Evolutionary conservation across 768 basidiomycete species (phyloP).

Genomic region (Leccinum variicolor): DNA sequence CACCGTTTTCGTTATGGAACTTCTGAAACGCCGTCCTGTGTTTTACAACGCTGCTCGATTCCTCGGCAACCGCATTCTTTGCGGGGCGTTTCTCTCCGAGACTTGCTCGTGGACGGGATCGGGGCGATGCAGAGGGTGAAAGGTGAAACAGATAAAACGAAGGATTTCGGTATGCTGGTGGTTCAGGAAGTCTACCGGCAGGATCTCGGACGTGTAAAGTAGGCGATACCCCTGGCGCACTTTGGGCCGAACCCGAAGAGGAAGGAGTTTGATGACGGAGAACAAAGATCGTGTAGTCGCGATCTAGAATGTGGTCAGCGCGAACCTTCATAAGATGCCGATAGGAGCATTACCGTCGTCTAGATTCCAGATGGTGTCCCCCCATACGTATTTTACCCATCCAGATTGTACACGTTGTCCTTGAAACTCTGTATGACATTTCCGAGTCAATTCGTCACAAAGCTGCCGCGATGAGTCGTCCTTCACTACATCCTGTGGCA

Average conservation of each 20-base stretch:
- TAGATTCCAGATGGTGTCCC: conserved; percentile 75
- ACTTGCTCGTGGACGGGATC: conserved; percentile 33
- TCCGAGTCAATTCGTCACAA: conserved; percentile 69
- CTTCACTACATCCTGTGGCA: conserved; percentile 44
- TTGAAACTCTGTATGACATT: conserved; percentile 54
- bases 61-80: conserved; percentile 22
- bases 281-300: conserved; percentile 84
- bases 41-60: conserved; percentile 51
- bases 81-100: conserved; percentile 40
- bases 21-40: conserved; percentile 76
- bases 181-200: conserved; percentile 50
- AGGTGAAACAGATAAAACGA: conserved; percentile 64
- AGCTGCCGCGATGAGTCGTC: conserved; percentile 63
- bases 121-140: conserved; percentile 26
- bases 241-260: conserved; percentile 20
- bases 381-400: conserved; percentile 87
- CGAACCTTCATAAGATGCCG: not conserved
- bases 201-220: conserved; percentile 68
- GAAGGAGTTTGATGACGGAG: conserved; percentile 58
- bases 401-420: conserved; percentile 66
- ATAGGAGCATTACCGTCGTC: conserved; percentile 67
- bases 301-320: conserved; percentile 42
- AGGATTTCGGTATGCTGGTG: conserved; percentile 64
- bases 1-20: conserved; percentile 90
- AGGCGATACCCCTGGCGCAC: conserved; percentile 4